Evolutionary conservation across 2,329 filamentous ascomycete genomes (phyloP).

Genomic region (Rhinocladiella similis): DNA sequence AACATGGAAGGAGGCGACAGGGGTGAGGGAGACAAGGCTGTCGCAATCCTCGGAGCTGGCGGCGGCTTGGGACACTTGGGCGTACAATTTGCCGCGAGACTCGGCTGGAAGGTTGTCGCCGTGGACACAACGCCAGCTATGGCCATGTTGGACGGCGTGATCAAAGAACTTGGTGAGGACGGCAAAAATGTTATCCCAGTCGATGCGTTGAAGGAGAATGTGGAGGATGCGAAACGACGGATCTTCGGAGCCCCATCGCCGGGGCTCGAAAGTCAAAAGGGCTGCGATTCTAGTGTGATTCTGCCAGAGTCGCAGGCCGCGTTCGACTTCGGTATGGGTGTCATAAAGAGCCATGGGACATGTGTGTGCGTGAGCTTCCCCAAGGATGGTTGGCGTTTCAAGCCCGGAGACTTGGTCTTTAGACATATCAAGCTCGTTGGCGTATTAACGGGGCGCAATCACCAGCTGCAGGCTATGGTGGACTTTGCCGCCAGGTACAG

Average conservation of each 20-base stretch:
- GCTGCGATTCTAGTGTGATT: conserved; percentile 48
- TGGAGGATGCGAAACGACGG: conserved; percentile 34
- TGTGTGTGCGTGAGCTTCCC: conserved; percentile 51
- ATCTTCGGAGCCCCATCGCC: conserved; percentile 22
- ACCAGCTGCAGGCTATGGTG: conserved; percentile 27
- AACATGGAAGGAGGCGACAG: conserved; percentile 15
- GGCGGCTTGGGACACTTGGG: conserved; percentile 36
- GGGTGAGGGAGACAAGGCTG: conserved; percentile 33
- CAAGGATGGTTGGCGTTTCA: conserved; percentile 31
- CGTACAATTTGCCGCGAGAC: conserved; percentile 35
- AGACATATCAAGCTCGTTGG: conserved; percentile 29
- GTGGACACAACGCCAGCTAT: conserved; percentile 34
- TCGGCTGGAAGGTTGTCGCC: conserved; percentile 39
- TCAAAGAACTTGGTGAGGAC: conserved; percentile 20
- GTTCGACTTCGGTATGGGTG: conserved; percentile 48
- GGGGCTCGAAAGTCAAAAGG: conserved; percentile 38
- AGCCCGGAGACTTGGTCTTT: conserved; percentile 29
- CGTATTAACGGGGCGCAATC: conserved; percentile 25
- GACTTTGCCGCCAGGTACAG: conserved; percentile 23
- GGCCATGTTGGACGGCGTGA: conserved; percentile 32
- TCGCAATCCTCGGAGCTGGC: conserved; percentile 40
- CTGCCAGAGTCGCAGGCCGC: conserved; percentile 49
- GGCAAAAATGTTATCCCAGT: conserved; percentile 35
- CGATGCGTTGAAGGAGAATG: conserved; percentile 39
- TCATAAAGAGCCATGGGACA: conserved; percentile 47